Evolutionary conservation across 1,284 basidiomycete species (phyloP).

Genomic region (Baeospora myosura): DNA sequence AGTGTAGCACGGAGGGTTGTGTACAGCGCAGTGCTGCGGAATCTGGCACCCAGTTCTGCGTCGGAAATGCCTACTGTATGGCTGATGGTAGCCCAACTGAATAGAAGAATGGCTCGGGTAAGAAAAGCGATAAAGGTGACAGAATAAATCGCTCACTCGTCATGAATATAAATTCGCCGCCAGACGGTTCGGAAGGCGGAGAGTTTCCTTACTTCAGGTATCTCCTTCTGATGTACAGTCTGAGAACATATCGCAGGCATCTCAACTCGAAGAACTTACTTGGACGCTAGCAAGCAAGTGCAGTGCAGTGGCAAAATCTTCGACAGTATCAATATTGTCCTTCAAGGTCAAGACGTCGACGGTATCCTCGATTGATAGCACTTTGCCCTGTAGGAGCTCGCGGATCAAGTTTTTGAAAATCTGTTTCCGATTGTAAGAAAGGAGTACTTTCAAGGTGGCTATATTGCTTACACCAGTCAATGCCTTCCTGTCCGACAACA

Average conservation of each 20-base stretch:
- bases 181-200: slow-evolving; percentile 73
- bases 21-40: slow-evolving; percentile 66
- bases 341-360: slow-evolving; percentile 69
- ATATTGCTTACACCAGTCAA: slow-evolving; percentile 34
- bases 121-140: background rate
- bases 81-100: slow-evolving; percentile 66
- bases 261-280: slow-evolving; percentile 28
- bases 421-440: slow-evolving; percentile 23
- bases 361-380: slow-evolving; percentile 59
- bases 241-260: slow-evolving; percentile 1
- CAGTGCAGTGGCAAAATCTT: slow-evolving; percentile 60
- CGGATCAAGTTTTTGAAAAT: slow-evolving; percentile 61
- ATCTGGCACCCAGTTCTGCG: slow-evolving; percentile 57
- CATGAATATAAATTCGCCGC: slow-evolving; percentile 82
- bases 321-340: slow-evolving; percentile 49
- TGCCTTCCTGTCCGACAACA: slow-evolving; percentile 38
- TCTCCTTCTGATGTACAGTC: slow-evolving; percentile 32
- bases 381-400: slow-evolving; percentile 61
- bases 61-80: slow-evolving; percentile 66
- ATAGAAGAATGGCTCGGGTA: slow-evolving; percentile 5
- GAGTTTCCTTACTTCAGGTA: slow-evolving; percentile 63
- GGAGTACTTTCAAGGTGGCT: background rate
- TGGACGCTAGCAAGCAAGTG: slow-evolving; percentile 50
- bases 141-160: slow-evolving; percentile 58
- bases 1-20: slow-evolving; percentile 46